Conservation (phyloP, 2,329 filamentous ascomycete genomes). For the Diaporthe humulicola region DNA sequence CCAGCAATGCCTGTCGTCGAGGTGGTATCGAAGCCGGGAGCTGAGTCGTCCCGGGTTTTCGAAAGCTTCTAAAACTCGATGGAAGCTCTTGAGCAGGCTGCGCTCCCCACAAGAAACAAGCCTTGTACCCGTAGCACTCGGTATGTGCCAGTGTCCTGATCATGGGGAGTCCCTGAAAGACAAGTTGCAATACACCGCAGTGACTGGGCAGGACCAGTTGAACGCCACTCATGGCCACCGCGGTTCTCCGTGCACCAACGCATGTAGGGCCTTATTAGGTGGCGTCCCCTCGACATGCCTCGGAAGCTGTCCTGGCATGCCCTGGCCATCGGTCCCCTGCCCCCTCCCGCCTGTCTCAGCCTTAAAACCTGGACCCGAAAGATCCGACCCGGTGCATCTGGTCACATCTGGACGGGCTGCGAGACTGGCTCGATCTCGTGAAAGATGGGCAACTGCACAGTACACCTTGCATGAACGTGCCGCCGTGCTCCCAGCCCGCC, state of each 20-base stretch:
- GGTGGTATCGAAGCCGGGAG: constrained; percentile 19
- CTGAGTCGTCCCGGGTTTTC: constrained; percentile 6
- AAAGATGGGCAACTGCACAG: neutral
- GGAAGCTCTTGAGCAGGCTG: neutral
- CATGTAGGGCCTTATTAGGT: neutral
- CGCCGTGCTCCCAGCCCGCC: neutral
- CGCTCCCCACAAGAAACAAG: constrained; percentile 20
- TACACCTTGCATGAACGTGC: neutral
- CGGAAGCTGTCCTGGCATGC: constrained; percentile 21
- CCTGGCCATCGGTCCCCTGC: constrained; percentile 6
- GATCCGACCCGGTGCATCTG: constrained; percentile 17
- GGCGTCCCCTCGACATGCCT: neutral
- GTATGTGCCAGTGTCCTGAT: neutral
- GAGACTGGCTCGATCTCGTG: constrained; percentile 18
- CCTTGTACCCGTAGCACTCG: neutral
- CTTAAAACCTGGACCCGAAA: constrained; percentile 29
- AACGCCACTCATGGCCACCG: neutral
- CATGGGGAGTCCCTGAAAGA: constrained; percentile 22
- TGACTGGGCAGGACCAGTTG: neutral
- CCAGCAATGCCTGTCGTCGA: constrained; percentile 17
- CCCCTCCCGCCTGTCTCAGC: constrained; percentile 38
- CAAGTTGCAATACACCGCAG: neutral
- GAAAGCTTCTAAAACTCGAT: constrained; percentile 20
- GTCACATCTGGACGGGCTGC: neutral
- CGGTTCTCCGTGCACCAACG: neutral